phyloP scores from a whole-genome alignment of 768 basidiomycete genomes.

The Porpolomopsis calyptriformis region DNA sequence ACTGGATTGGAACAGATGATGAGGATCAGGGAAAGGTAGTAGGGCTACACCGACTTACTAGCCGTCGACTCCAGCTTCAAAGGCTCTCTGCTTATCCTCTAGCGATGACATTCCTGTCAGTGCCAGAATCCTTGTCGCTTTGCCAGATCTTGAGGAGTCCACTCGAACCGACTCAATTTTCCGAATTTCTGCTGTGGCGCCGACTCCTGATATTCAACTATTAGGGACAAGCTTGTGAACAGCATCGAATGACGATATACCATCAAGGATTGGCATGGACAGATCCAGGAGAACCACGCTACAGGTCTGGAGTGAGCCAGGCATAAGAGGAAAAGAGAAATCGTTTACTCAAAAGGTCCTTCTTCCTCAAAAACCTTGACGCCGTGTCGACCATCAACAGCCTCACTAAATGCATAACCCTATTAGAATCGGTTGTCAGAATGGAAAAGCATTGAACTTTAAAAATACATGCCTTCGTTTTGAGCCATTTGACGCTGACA shows the following conservation, averaged over 20 bases:
- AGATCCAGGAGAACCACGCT: slow-evolving; percentile 83
- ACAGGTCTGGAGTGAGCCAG: slow-evolving; percentile 3
- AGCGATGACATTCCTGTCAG: slow-evolving; percentile 89
- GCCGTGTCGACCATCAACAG: slow-evolving; percentile 77
- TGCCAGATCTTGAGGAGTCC: slow-evolving; percentile 19
- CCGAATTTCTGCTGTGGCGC: slow-evolving; percentile 77
- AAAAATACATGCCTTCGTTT: slow-evolving; percentile 35
- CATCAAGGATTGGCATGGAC: slow-evolving; percentile 92
- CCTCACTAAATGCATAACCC: slow-evolving; percentile 70
- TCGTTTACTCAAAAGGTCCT: slow-evolving; percentile 77
- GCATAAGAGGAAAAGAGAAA: slow-evolving; percentile 3
- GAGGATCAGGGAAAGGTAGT: neutral
- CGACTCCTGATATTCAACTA: slow-evolving; percentile 42
- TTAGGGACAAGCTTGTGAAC: neutral
- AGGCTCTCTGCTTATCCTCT: slow-evolving; percentile 86
- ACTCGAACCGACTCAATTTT: slow-evolving; percentile 44
- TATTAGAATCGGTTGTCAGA: slow-evolving; percentile 11
- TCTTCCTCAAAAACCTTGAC: slow-evolving; percentile 62
- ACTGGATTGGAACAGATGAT: slow-evolving; percentile 28
- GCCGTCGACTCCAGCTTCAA: slow-evolving; percentile 89
- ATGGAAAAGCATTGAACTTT: neutral
- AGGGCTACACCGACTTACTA: slow-evolving; percentile 53
- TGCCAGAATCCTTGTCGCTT: slow-evolving; percentile 59
- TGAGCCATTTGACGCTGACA: slow-evolving; percentile 52
- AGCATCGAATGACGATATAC: slow-evolving; percentile 29